phyloP scores from a whole-genome alignment of 208 protist genomes.

The Leishmania turanica region DNA sequence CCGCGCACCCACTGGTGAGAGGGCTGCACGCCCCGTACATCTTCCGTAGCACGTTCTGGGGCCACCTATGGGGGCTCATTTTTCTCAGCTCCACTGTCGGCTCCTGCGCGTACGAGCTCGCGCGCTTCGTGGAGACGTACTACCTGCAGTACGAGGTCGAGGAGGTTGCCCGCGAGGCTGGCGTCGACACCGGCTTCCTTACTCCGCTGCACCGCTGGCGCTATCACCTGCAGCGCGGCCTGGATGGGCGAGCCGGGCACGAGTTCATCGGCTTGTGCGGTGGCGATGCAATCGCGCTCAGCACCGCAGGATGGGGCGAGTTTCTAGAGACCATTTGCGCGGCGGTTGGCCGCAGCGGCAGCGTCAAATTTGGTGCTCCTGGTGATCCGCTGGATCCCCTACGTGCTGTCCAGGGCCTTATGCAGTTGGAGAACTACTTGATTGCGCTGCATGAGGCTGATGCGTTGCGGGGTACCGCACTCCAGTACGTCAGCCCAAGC shows the following conservation, averaged over 20 bases:
- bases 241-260: constrained; percentile 39
- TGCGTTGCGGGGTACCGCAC: constrained; percentile 42
- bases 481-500: constrained; percentile 48
- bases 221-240: constrained; percentile 38
- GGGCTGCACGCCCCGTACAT: constrained; percentile 49
- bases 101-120: constrained; percentile 56
- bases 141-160: constrained; percentile 55
- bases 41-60: constrained; percentile 23
- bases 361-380: constrained; percentile 28
- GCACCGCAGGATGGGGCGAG: constrained; percentile 62
- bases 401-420: constrained; percentile 64
- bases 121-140: constrained; percentile 51
- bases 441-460: constrained; percentile 61
- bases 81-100: constrained; percentile 49
- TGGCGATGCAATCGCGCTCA: constrained; percentile 42
- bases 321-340: constrained; percentile 71
- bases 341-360: constrained; percentile 25
- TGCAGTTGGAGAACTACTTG: constrained; percentile 81
- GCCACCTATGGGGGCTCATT: constrained; percentile 40
- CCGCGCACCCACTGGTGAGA: constrained; percentile 34
- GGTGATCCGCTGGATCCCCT: constrained; percentile 54
- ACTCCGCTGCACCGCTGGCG: constrained; percentile 63
- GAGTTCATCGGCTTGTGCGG: constrained; percentile 34
- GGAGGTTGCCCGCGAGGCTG: constrained; percentile 42
- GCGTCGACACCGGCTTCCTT: constrained; percentile 63